phyloP scores from a whole-genome alignment of 2,329 filamentous ascomycete species.

The Seiridium cupressi region DNA sequence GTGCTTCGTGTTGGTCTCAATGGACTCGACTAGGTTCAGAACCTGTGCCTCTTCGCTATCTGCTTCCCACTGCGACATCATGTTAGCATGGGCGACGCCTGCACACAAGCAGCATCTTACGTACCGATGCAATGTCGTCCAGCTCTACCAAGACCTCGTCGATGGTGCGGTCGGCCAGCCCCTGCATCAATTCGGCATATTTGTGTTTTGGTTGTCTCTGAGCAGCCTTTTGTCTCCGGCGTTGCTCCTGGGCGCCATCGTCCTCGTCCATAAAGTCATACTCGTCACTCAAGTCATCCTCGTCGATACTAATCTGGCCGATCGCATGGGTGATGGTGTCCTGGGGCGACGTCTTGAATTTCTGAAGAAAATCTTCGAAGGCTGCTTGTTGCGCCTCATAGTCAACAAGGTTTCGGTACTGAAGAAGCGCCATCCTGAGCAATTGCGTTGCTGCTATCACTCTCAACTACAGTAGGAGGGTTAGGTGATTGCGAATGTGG shows the following conservation, averaged over 20 bases:
- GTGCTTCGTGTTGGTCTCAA: slow-evolving; percentile 89
- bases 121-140: slow-evolving; percentile 77
- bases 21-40: slow-evolving; percentile 74
- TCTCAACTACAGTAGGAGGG: not conserved
- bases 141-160: slow-evolving; percentile 83
- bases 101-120: slow-evolving; percentile 22
- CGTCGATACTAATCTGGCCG: slow-evolving; percentile 80
- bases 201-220: slow-evolving; percentile 68
- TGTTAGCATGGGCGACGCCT: not conserved
- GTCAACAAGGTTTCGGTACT: slow-evolving; percentile 75
- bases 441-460: slow-evolving; percentile 3
- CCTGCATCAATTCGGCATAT: slow-evolving; percentile 84
- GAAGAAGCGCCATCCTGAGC: slow-evolving; percentile 76
- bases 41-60: slow-evolving; percentile 58
- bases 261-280: slow-evolving; percentile 90
- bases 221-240: slow-evolving; percentile 47
- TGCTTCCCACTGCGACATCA: slow-evolving; percentile 65
- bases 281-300: slow-evolving; percentile 83
- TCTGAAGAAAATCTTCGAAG: slow-evolving; percentile 83
- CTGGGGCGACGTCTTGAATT: slow-evolving; percentile 79
- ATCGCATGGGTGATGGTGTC: slow-evolving; percentile 77
- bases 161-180: slow-evolving; percentile 76
- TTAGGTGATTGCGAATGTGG: not conserved
- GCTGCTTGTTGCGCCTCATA: slow-evolving; percentile 84
- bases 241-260: slow-evolving; percentile 55